These are phyloP conservation scores for Huntiella moniliformis DNA, from an alignment of 2,329 filamentous ascomycete species.

Conservation along the genomic window DNA sequence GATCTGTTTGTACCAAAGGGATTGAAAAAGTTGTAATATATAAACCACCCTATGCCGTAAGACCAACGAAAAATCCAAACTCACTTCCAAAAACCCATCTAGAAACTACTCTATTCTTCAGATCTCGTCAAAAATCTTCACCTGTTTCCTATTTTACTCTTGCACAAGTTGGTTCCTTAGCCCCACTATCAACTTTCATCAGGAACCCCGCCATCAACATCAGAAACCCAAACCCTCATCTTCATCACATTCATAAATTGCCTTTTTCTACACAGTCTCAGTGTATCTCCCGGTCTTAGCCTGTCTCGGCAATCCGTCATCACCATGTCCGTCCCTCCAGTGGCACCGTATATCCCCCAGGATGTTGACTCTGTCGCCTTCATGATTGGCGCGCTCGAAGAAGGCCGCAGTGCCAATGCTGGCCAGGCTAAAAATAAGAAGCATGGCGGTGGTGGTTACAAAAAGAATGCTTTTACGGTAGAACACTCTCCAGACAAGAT, in stretches of 20 bases:
- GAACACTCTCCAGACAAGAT: conserved; percentile 41
- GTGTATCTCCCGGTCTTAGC: neutral
- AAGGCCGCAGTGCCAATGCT: conserved; percentile 25
- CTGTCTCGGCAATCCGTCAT: neutral
- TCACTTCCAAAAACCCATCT: too few relatives aligned
- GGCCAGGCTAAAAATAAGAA: conserved; percentile 25
- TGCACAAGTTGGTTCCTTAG: neutral
- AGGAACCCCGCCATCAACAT: too few relatives aligned
- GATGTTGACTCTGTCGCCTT: conserved; percentile 46
- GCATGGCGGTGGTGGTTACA: conserved; percentile 45
- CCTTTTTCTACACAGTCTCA: too few relatives aligned
- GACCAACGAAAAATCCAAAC: too few relatives aligned
- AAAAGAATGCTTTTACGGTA: conserved; percentile 61
- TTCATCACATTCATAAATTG: neutral
- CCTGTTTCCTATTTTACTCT: neutral
- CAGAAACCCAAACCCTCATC: neutral
- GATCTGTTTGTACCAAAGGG: too few relatives aligned
- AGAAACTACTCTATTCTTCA: too few relatives aligned
- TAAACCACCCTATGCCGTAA: too few relatives aligned
- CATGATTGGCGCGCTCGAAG: conserved; percentile 47
- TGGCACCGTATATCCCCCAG: conserved; percentile 47
- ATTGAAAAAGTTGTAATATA: too few relatives aligned
- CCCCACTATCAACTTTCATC: neutral
- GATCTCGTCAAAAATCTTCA: neutral
- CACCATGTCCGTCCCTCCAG: conserved; percentile 16